Evolutionary conservation across 148 eudicot genomes (phyloP).

Genomic region (Vaccinium myrtillus): DNA sequence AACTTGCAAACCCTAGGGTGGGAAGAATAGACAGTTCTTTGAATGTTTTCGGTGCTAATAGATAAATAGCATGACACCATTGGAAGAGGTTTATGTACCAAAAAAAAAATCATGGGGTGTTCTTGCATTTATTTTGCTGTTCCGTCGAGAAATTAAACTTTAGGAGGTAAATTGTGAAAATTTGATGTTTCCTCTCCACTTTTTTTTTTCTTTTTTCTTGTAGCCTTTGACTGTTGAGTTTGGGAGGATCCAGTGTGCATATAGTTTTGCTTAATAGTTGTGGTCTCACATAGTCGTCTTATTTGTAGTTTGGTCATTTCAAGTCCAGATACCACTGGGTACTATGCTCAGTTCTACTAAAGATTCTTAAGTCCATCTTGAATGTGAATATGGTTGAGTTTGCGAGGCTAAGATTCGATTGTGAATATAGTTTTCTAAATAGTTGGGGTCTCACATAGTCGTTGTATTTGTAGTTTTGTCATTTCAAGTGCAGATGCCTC

Average conservation of each 20-base stretch:
- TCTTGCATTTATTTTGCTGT: neutral
- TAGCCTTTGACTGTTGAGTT: too few species aligned
- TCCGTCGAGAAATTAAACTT: neutral
- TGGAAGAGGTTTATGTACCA: neutral
- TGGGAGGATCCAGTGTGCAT: neutral
- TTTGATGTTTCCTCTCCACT: neutral
- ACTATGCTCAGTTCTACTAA: neutral
- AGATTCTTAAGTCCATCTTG: neutral
- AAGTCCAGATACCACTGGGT: neutral
- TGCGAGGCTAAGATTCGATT: neutral
- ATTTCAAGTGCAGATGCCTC: neutral
- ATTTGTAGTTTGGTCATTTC: neutral
- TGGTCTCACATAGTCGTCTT: neutral
- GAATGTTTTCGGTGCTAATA: neutral
- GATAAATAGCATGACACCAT: neutral
- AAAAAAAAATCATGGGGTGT: neutral
- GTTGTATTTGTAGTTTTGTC: neutral
- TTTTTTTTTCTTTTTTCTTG: neutral
- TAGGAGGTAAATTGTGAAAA: too few species aligned
- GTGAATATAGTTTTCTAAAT: neutral
- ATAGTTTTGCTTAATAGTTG: neutral
- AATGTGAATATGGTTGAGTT: neutral
- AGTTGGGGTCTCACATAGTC: neutral
- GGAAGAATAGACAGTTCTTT: neutral
- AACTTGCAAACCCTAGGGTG: neutral